A percentile compares a stretch with the other conserved stretches of the same genome.
Evolutionary conservation across 2,329 filamentous ascomycete genomes (phyloP).

Genomic region (Monosporascus sp.): DNA sequence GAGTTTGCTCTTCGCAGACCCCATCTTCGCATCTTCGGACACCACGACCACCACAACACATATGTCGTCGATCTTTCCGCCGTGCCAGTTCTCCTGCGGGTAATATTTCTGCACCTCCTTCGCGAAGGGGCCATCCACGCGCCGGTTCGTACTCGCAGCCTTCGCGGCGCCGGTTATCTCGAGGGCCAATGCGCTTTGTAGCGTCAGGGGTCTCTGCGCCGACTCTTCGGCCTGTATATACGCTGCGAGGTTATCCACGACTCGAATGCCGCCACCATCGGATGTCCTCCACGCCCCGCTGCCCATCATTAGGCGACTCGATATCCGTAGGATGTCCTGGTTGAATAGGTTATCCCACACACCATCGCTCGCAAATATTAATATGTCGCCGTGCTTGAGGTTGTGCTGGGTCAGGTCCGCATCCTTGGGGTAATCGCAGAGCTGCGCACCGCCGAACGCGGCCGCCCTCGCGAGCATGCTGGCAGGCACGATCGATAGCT

Average conservation of each 20-base stretch:
- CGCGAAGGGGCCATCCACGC: constrained; percentile 86
- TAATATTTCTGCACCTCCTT: constrained; percentile 88
- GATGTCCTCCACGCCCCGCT: constrained; percentile 69
- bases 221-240: constrained; percentile 37
- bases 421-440: constrained; percentile 80
- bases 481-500: constrained; percentile 82
- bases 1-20: constrained; percentile 20
- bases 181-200: constrained; percentile 75
- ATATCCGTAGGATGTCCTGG: constrained; percentile 78
- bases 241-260: constrained; percentile 54
- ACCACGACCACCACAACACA: constrained; percentile 78
- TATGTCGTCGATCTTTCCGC: constrained; percentile 95
- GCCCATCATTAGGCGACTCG: constrained; percentile 70
- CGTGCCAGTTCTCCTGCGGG: constrained; percentile 79
- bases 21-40: constrained; percentile 50
- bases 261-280: constrained; percentile 57
- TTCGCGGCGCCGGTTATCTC: constrained; percentile 81
- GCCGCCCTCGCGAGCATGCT: constrained; percentile 73
- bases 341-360: constrained; percentile 94
- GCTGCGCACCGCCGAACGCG: constrained; percentile 75
- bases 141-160: constrained; percentile 73
- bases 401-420: constrained; percentile 72
- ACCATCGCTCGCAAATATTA: constrained; percentile 92
- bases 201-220: constrained; percentile 36
- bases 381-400: constrained; percentile 83